Evolutionary conservation across 495 filamentous ascomycete species (phyloP).

Genomic region (Alectoria sarmentosa): DNA sequence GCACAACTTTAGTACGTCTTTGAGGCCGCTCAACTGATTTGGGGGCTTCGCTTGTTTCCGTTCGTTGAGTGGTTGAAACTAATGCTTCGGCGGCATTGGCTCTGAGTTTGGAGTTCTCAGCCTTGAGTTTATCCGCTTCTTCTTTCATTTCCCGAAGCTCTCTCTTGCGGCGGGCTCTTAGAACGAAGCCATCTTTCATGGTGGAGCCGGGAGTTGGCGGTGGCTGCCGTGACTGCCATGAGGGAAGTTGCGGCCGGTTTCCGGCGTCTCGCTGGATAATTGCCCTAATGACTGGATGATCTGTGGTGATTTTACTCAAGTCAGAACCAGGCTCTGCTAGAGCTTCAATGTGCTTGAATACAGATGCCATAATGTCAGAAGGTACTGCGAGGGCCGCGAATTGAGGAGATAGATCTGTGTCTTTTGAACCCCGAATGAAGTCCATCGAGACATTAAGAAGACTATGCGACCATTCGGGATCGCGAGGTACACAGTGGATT

Average conservation of each 20-base stretch:
- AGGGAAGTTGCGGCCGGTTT: not conserved
- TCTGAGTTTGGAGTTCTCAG: slow-evolving; percentile 4
- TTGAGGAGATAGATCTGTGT: not conserved
- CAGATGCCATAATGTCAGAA: not conserved
- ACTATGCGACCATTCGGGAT: not conserved
- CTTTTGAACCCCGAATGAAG: not conserved
- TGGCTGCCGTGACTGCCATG: slow-evolving; percentile 1
- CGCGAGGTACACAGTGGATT: not conserved
- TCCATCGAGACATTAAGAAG: not conserved
- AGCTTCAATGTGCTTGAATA: not conserved
- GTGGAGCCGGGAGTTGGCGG: not conserved
- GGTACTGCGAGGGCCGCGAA: not conserved
- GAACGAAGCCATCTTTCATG: not conserved
- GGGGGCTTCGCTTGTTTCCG: not conserved
- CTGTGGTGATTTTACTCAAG: slow-evolving; percentile 7
- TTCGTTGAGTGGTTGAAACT: not conserved
- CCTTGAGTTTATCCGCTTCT: not conserved
- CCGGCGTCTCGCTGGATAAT: not conserved
- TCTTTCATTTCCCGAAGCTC: slow-evolving; percentile 4
- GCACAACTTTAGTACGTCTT: slow-evolving; percentile 6
- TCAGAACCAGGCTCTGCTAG: not conserved
- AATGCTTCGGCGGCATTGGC: not conserved
- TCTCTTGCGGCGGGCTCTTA: not conserved
- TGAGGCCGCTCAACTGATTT: not conserved
- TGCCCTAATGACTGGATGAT: not conserved